Evolutionary conservation across 1,284 basidiomycete genomes (phyloP).

Genomic region (Sphagnurus paluster): DNA sequence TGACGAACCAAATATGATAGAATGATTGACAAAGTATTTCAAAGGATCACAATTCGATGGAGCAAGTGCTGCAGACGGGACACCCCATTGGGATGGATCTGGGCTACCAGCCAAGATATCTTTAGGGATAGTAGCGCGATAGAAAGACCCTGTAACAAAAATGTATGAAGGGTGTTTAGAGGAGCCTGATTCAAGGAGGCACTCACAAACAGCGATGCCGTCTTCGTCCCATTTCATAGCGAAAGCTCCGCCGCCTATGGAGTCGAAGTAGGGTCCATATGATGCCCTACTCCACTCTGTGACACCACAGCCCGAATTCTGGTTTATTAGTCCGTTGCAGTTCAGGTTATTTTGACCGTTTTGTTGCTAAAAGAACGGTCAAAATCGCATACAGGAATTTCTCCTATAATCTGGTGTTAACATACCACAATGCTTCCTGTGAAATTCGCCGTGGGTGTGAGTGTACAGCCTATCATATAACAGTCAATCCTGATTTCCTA

Average conservation of each 20-base stretch:
- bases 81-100: slow-evolving; percentile 60
- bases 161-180: slow-evolving; percentile 9
- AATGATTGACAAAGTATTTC: slow-evolving; percentile 42
- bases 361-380: slow-evolving; percentile 27
- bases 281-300: slow-evolving; percentile 70
- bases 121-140: slow-evolving; percentile 66
- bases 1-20: slow-evolving; percentile 31
- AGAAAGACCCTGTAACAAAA: slow-evolving; percentile 61
- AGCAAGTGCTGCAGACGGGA: slow-evolving; percentile 60
- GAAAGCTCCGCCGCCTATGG: slow-evolving; percentile 72
- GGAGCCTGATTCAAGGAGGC: neutral
- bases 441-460: slow-evolving; percentile 37
- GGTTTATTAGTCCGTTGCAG: slow-evolving; percentile 53
- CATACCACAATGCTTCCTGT: slow-evolving; percentile 59
- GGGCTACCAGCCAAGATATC: slow-evolving; percentile 61
- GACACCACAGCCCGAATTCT: slow-evolving; percentile 69
- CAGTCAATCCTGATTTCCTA: too few species aligned
- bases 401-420: slow-evolving; percentile 10
- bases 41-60: slow-evolving; percentile 58
- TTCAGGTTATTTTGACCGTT: slow-evolving; percentile 47
- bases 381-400: neutral
- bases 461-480: slow-evolving; percentile 17
- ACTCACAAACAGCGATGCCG: slow-evolving; percentile 71
- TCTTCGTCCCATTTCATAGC: slow-evolving; percentile 79
- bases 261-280: slow-evolving; percentile 72